Evolutionary conservation across 352 stramenopile genomes (phyloP).

Genomic region (Discostella stelligera): DNA sequence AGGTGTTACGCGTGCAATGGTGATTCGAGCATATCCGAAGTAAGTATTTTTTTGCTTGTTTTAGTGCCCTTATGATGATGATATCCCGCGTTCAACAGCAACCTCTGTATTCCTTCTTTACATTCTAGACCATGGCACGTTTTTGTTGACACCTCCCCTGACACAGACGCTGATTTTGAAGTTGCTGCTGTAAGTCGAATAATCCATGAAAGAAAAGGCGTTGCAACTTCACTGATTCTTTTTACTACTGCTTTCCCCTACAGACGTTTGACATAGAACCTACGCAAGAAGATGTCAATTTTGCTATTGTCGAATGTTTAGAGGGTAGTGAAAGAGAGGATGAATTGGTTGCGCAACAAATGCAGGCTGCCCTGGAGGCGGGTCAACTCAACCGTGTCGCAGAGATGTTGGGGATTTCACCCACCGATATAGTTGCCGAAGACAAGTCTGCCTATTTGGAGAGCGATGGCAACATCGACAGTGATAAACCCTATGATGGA

Average conservation of each 20-base stretch:
- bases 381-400: slow-evolving; percentile 77
- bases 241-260: neutral
- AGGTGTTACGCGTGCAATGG: slow-evolving; percentile 81
- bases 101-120: neutral
- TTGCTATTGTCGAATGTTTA: slow-evolving; percentile 82
- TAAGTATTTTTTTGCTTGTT: slow-evolving; percentile 36
- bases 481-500: slow-evolving; percentile 43
- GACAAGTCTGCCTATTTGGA: slow-evolving; percentile 23
- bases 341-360: slow-evolving; percentile 81
- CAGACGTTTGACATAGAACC: slow-evolving; percentile 78
- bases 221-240: neutral
- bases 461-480: slow-evolving; percentile 35
- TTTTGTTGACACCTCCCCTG: slow-evolving; percentile 81
- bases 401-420: slow-evolving; percentile 68
- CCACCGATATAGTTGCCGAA: slow-evolving; percentile 39
- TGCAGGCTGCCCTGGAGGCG: slow-evolving; percentile 80
- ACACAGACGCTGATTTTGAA: slow-evolving; percentile 81
- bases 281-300: slow-evolving; percentile 77
- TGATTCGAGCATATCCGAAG: slow-evolving; percentile 80
- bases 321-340: slow-evolving; percentile 82
- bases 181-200: slow-evolving; percentile 54
- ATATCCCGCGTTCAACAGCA: neutral
- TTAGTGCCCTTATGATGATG: slow-evolving; percentile 1
- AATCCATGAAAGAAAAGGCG: neutral
- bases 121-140: slow-evolving; percentile 76